These are phyloP conservation scores for Diutina neorugosa DNA, from an alignment of 1,139 yeast genomes.

Conservation along the genomic window DNA sequence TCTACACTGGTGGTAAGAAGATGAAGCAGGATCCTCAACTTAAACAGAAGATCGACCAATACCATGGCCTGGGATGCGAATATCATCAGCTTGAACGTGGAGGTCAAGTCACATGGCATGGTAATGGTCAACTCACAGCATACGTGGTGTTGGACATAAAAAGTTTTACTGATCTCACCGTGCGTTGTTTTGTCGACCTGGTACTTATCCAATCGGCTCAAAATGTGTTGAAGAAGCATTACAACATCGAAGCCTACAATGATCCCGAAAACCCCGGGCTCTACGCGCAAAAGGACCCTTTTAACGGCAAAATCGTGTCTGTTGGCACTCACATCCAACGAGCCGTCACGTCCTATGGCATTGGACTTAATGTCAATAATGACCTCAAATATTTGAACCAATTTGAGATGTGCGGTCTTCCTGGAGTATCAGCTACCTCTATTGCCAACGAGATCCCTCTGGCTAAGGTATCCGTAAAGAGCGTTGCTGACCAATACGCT, in stretches of 20 bases:
- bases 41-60: constrained; percentile 22
- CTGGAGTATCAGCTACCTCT: constrained; percentile 36
- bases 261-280: constrained; percentile 64
- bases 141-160: constrained; percentile 72
- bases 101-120: constrained; percentile 97
- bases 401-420: constrained; percentile 79
- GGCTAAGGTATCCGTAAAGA: constrained; percentile 6
- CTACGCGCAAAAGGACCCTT: constrained; percentile 43
- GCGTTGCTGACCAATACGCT: neutral
- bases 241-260: constrained; percentile 6
- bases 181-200: constrained; percentile 63
- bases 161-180: constrained; percentile 45
- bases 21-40: constrained; percentile 38
- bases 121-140: constrained; percentile 85
- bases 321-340: constrained; percentile 82
- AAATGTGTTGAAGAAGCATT: constrained; percentile 28
- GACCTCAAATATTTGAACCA: constrained; percentile 60
- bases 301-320: constrained; percentile 63
- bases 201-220: constrained; percentile 56
- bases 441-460: constrained; percentile 15
- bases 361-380: constrained; percentile 69
- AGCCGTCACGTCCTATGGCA: constrained; percentile 81
- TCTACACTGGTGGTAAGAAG: constrained; percentile 83
- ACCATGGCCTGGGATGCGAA: constrained; percentile 26
- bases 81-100: constrained; percentile 79